Percentiles rank a stretch among this genome's conserved stretches.
phyloP scores from a whole-genome alignment of 352 stramenopile genomes.

The Phytophthora pini region DNA sequence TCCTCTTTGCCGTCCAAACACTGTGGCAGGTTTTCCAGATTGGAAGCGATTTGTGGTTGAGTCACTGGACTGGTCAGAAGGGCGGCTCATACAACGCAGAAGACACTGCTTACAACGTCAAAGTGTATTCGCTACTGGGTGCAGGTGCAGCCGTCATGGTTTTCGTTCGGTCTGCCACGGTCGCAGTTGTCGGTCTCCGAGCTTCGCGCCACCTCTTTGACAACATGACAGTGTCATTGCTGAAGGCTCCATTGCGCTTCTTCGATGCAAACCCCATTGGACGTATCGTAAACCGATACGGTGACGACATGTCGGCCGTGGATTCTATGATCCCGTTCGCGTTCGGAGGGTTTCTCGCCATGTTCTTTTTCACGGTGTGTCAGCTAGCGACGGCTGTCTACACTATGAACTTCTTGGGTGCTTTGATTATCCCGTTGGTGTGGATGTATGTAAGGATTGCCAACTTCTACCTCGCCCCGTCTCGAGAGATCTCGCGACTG shows the following conservation, averaged over 20 bases:
- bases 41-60: conserved; percentile 35
- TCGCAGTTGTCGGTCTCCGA: conserved; percentile 46
- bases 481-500: conserved; percentile 49
- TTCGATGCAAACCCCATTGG: conserved; percentile 92
- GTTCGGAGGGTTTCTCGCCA: conserved; percentile 49
- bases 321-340: conserved; percentile 71
- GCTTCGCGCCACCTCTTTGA: no score
- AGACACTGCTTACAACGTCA: no score
- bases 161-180: conserved; percentile 26
- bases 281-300: conserved; percentile 90
- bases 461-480: conserved; percentile 45
- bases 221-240: conserved; percentile 79
- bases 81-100: no score
- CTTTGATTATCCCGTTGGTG: conserved; percentile 81
- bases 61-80: conserved; percentile 41
- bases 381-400: conserved; percentile 78
- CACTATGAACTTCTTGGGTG: conserved; percentile 76
- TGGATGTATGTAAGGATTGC: conserved; percentile 77
- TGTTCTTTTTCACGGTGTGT: conserved; percentile 75
- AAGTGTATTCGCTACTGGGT: no score
- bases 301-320: conserved; percentile 87
- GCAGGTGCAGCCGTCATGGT: conserved; percentile 35
- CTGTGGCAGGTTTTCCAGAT: conserved; percentile 44
- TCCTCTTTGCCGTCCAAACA: conserved; percentile 23
- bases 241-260: conserved; percentile 88